phyloP scores from a whole-genome alignment of 768 basidiomycete species.

The Candolleomyces efflorescens region DNA sequence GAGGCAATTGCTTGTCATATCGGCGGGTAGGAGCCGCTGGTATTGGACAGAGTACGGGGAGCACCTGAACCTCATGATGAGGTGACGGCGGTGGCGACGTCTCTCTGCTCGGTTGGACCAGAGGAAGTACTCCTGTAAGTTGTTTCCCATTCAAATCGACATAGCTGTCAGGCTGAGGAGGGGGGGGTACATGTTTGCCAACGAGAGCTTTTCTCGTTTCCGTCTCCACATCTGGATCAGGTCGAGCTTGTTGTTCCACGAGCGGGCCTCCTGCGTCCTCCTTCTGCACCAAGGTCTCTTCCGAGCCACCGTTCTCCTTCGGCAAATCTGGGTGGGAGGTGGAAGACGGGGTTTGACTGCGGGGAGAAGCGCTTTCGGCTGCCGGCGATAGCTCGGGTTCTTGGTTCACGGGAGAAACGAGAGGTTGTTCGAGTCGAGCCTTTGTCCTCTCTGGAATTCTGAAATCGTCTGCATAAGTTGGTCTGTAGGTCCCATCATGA shows the following conservation, averaged over 20 bases:
- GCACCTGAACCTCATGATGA: not conserved
- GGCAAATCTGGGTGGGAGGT: not conserved
- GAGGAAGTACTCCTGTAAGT: not conserved
- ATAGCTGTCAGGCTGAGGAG: not conserved
- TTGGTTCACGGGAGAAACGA: not conserved
- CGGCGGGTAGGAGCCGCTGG: not conserved
- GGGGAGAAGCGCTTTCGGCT: not conserved
- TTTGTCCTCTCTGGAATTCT: not conserved
- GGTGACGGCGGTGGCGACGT: not conserved
- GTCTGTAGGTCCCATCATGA: no score
- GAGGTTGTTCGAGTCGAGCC: no score
- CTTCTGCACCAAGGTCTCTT: conserved; percentile 7
- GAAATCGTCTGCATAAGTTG: not conserved
- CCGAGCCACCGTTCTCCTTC: not conserved
- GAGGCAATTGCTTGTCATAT: conserved; percentile 10
- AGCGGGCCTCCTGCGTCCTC: not conserved
- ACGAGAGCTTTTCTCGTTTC: not conserved
- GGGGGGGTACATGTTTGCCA: not conserved
- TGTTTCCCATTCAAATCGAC: not conserved
- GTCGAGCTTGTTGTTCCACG: not conserved
- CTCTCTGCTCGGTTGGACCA: not conserved
- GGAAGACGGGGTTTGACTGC: not conserved
- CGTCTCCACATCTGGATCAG: not conserved
- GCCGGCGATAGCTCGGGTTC: not conserved
- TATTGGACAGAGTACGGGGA: not conserved